Base-by-base conservation (phyloP, 164 flowering plant genomes). In the Tetrastigma voinierianum region DNA sequence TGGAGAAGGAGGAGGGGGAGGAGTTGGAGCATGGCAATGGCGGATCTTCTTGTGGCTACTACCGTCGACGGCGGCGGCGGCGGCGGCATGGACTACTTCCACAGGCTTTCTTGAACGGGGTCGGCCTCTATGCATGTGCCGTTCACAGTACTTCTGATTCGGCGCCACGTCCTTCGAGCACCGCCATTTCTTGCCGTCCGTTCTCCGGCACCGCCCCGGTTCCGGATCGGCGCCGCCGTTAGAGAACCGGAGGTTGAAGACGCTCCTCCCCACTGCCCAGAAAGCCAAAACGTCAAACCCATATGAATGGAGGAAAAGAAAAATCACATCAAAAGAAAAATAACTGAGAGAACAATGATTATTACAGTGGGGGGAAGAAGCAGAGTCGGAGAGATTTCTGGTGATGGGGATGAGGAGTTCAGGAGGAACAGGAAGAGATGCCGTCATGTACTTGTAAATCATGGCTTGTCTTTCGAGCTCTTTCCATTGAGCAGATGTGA, bases 61-160 rank as follows among this genome's bases (percentile, higher is more conserved):
- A 32, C 9, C 57, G 53, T 21, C 10, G 65, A 21, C 58, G 32
- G 23, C 62, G 63, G 57, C n/a, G 53, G n/a, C 10, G 65, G 20
- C 58, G 32, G 23, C 62, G 63, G 57, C 16, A 64, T 65, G 65
- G 58, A 64, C 58, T 83, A 64, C 58, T 83, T 83, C 87, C 87
- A 83, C 87, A 81, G 60, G 87, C 82, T 79, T 79, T 79, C 82
- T 79, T 79, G 82, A 79, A 79, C 83, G 83, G 57, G 78, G 83
- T 25, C 76, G 78, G 25, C 80, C 78, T 68, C 80, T 68, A 65
- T 79, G 67, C 69, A 79, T 46, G 67, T 79, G 83, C 2, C 80
- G 79, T 62, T 76, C 83, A 57, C 80, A 79, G 70, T 79, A 79
- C 68, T 79, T 84, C 61, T 80, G 82, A 20, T 76, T 72, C 1